These are phyloP conservation scores for Alternaria incomplexa DNA, from an alignment of 2,329 filamentous ascomycete species.

Conservation along the genomic window DNA sequence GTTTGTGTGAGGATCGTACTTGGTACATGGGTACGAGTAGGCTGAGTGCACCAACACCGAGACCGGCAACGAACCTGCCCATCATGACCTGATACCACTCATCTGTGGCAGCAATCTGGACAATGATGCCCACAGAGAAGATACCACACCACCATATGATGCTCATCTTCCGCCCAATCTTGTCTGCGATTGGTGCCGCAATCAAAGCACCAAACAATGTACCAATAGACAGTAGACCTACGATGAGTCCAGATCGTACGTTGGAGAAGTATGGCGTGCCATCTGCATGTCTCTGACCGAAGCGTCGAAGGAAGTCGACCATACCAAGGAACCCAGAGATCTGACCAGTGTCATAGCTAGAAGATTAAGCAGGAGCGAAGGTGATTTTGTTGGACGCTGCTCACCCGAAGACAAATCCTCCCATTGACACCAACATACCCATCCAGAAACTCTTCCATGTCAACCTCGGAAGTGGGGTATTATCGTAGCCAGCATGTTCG, in stretches of 20 bases:
- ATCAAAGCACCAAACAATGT: conserved; percentile 74
- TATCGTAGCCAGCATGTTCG: conserved; percentile 32
- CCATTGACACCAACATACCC: conserved; percentile 41
- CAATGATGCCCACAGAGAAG: conserved; percentile 66
- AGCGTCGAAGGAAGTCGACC: conserved; percentile 35
- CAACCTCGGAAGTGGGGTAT: conserved; percentile 27
- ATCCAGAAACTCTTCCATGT: conserved; percentile 29
- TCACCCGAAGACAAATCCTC: conserved; percentile 14
- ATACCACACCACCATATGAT: conserved; percentile 66
- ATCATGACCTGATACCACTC: conserved; percentile 68
- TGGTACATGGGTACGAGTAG: conserved; percentile 65
- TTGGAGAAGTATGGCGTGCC: conserved; percentile 35
- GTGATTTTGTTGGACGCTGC: not conserved
- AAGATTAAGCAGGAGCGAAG: not conserved
- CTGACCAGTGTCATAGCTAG: conserved; percentile 35
- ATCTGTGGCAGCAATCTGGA: conserved; percentile 65
- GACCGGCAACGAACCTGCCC: conserved; percentile 67
- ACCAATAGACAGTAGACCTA: conserved; percentile 65
- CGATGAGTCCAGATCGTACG: conserved; percentile 37
- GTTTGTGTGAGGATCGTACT: not conserved
- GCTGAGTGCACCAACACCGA: conserved; percentile 68
- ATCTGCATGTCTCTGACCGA: conserved; percentile 22
- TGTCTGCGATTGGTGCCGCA: conserved; percentile 64
- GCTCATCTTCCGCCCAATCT: conserved; percentile 64
- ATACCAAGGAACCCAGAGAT: conserved; percentile 42